phyloP scores from a whole-genome alignment of 2,329 filamentous ascomycete species.

The Hymenoscyphus fraxineus region DNA sequence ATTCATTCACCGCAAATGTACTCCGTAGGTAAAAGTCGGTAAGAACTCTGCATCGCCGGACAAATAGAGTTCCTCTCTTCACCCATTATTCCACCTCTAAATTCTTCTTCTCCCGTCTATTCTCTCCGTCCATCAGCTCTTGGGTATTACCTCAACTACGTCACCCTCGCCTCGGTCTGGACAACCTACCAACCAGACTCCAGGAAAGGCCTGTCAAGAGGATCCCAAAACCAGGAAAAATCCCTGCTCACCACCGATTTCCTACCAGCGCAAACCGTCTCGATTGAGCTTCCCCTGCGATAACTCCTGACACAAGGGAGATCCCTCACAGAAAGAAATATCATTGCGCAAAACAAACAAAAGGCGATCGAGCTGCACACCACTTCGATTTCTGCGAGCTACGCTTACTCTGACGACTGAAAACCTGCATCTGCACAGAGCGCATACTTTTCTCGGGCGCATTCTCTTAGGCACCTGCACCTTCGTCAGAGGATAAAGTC shows the following conservation, averaged over 20 bases:
- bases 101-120: conserved; percentile 6
- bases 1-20: neutral
- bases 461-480: neutral
- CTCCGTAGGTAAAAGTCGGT: neutral
- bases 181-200: neutral
- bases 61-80: neutral
- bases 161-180: conserved; percentile 13
- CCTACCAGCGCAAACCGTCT: conserved; percentile 8
- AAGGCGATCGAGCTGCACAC: neutral
- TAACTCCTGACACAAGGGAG: neutral
- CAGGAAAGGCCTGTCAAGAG: neutral
- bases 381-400: neutral
- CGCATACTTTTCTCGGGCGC: neutral
- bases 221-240: conserved; percentile 18
- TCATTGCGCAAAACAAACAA: neutral
- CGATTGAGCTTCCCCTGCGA: conserved; percentile 1
- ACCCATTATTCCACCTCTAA: neutral
- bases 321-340: neutral
- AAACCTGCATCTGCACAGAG: neutral
- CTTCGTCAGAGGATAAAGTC: neutral
- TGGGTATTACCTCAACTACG: conserved; percentile 18
- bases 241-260: conserved; percentile 15
- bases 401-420: neutral
- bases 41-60: neutral
- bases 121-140: conserved; percentile 7